Percentiles rank a stretch among this genome's conserved stretches.
Evolutionary conservation across 2,329 filamentous ascomycete species (phyloP).

Genomic region (Bipolaris sorokiniana): DNA sequence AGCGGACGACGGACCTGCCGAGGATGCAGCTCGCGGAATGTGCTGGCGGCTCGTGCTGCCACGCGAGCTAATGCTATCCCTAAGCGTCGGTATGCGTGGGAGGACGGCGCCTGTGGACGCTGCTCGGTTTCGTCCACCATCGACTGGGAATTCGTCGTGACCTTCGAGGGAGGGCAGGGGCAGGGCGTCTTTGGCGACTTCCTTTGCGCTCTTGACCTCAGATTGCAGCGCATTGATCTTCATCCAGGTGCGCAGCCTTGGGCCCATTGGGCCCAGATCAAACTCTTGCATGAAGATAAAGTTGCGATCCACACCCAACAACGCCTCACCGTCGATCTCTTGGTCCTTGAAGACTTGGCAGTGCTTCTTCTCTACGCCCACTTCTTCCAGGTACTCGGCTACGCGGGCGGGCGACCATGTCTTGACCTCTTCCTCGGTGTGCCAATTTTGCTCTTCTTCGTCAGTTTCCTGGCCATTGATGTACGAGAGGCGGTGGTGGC

Average conservation of each 20-base stretch:
- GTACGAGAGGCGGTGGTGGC: conserved; percentile 81
- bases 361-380: conserved; percentile 84
- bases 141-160: conserved; percentile 40
- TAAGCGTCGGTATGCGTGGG: conserved; percentile 47
- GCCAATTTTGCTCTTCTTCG: conserved; percentile 79
- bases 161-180: conserved; percentile 43
- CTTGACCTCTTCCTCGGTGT: conserved; percentile 75
- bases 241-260: conserved; percentile 92
- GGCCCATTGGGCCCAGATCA: conserved; percentile 87
- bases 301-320: conserved; percentile 93
- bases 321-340: conserved; percentile 91
- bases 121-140: conserved; percentile 54
- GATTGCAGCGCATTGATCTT: conserved; percentile 92
- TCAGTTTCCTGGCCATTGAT: conserved; percentile 95
- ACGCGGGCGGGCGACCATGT: conserved; percentile 82
- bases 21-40: conserved; percentile 41
- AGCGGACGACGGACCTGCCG: conserved; percentile 39
- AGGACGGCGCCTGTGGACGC: conserved; percentile 52
- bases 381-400: conserved; percentile 84
- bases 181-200: conserved; percentile 41
- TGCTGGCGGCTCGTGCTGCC: conserved; percentile 35
- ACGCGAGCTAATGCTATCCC: conserved; percentile 41
- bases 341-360: conserved; percentile 95
- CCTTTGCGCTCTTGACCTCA: conserved; percentile 70
- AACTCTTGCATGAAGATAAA: conserved; percentile 96